Percentiles rank a stretch among this genome's conserved stretches.
Evolutionary conservation across 352 stramenopile genomes (phyloP).

Genomic region (Globisporangium paroecandrum): DNA sequence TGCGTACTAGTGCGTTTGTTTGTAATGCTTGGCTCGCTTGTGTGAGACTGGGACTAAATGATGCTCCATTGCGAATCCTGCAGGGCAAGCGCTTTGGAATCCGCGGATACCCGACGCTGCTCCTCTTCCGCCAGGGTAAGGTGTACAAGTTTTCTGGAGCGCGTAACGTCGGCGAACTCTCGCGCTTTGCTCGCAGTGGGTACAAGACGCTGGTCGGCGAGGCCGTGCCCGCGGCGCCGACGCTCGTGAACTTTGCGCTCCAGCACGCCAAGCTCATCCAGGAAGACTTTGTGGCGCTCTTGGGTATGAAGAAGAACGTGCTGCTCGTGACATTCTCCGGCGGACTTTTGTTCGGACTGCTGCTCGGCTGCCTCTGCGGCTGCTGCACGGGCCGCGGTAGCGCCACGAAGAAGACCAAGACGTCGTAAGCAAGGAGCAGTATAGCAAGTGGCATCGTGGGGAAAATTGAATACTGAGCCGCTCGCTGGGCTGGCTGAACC

Average conservation of each 20-base stretch:
- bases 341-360: constrained; percentile 56
- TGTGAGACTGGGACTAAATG: neutral
- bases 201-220: constrained; percentile 50
- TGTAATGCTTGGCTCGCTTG: neutral
- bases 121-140: constrained; percentile 75
- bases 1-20: constrained; percentile 9
- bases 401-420: constrained; percentile 49
- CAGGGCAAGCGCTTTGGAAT: constrained; percentile 82
- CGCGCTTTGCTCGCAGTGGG: constrained; percentile 52
- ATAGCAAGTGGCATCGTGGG: too few relatives aligned
- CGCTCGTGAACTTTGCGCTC: constrained; percentile 31
- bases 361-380: constrained; percentile 67
- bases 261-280: constrained; percentile 51
- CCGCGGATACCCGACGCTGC: constrained; percentile 70
- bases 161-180: constrained; percentile 55
- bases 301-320: constrained; percentile 82
- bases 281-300: constrained; percentile 60
- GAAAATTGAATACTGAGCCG: neutral
- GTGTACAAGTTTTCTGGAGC: constrained; percentile 72
- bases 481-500: neutral
- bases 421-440: constrained; percentile 31
- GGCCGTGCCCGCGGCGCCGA: constrained; percentile 30
- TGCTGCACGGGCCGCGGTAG: constrained; percentile 57
- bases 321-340: constrained; percentile 70
- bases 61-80: neutral